These are phyloP conservation scores for Aspergillus neoniger DNA, from an alignment of 2,329 filamentous ascomycete species.

Conservation along the genomic window DNA sequence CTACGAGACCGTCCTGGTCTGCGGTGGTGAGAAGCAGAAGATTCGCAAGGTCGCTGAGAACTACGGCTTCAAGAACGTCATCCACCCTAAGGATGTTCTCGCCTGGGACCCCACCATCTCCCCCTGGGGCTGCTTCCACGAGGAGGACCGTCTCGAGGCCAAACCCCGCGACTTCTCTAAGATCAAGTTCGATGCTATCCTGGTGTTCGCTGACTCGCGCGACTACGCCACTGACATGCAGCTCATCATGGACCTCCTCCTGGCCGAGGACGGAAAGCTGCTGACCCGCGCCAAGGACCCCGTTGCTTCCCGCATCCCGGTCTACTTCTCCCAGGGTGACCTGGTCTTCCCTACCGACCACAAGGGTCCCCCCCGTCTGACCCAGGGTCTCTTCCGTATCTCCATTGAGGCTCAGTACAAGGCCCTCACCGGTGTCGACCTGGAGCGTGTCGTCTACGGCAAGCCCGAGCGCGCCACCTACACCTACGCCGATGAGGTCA, in stretches of 20 bases:
- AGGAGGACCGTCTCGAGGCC: conserved; percentile 66
- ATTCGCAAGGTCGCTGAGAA: conserved; percentile 72
- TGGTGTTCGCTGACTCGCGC: conserved; percentile 73
- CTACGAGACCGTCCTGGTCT: conserved; percentile 74
- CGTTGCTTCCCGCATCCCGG: conserved; percentile 66
- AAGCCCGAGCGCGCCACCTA: conserved; percentile 76
- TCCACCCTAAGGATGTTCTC: conserved; percentile 73
- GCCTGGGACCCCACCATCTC: conserved; percentile 70
- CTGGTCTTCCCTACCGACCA: conserved; percentile 66
- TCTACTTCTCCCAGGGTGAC: conserved; percentile 71
- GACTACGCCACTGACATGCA: conserved; percentile 76
- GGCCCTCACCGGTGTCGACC: conserved; percentile 66
- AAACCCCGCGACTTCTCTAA: conserved; percentile 71
- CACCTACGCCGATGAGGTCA: conserved; percentile 74
- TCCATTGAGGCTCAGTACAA: conserved; percentile 67
- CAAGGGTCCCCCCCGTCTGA: conserved; percentile 66
- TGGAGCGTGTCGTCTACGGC: conserved; percentile 75
- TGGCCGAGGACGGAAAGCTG: conserved; percentile 67
- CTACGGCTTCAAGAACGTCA: conserved; percentile 73
- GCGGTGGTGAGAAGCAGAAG: conserved; percentile 73
- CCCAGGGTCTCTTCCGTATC: conserved; percentile 74
- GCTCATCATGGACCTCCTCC: conserved; percentile 73
- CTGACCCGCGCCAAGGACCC: conserved; percentile 68
- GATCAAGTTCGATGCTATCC: conserved; percentile 71
- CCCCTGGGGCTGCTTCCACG: conserved; percentile 68